Base-by-base conservation (phyloP, 192 early-diverging fungal species). In the Podila verticillata region DNA sequence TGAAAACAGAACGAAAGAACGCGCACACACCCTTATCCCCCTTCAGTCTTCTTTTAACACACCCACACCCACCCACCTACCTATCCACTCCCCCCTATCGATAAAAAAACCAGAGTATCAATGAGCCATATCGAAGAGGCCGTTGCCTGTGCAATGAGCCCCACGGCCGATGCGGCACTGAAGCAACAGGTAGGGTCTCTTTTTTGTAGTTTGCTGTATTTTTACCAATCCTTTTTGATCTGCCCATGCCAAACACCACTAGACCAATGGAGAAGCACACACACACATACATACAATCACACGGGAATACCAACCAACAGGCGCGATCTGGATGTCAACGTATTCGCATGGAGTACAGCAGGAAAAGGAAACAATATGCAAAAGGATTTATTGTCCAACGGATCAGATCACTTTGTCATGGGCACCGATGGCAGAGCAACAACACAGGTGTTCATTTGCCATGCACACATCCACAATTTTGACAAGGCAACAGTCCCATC, bases 41-140 rank as follows among this genome's bases (percentile, higher is more conserved):
- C 36, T 39, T 3, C 36, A 39, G 36, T 39, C 36, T 39, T 6
- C 49, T 2, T 54, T 54, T n/a, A 54, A 54, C 51, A n/a, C 51
- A 24, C 51, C 51, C 3, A 8, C 51, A 26, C 5, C 47, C 17
- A 59, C 15, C 49, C 56, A 58, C 8, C n/a, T 8, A 39, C 29
- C 17, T 20, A 54, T 54, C 4, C 51, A 20, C 63, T 62, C 13
- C 63, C 5, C 39, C 34, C 28, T 15, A 30, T 24, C 60, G 54
- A 32, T 47, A 48, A 73, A 19, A n/a, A 7, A 30, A 24, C 24
- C 22, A 22, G 30, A 34, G 30, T 32, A 71, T 70, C 70, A 71
- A 80, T 80, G 77, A 92, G 92, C 72, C 93, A 94, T 73, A 90
- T 94, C 68, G 93, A 92, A 84, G 86, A 94, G 82, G 93, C 93